Conservation (phyloP, 306 rosid genomes). For the Malus sieversii region DNA sequence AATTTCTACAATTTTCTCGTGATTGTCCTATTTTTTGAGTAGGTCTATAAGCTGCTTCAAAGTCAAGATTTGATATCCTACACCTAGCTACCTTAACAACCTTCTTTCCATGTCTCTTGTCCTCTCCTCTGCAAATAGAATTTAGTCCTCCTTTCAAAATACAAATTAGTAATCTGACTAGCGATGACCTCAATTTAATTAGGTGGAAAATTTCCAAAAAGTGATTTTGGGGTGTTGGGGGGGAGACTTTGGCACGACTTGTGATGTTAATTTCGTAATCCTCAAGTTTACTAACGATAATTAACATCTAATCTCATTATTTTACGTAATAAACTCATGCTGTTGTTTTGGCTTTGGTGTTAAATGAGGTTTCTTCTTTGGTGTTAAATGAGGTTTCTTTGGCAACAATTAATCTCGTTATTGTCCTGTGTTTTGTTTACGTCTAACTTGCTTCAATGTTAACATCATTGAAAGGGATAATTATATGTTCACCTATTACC, state of each 20-base stretch:
- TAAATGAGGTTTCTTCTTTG: not conserved
- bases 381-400: not conserved
- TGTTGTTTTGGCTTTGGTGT: not conserved
- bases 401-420: not conserved
- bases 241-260: not conserved
- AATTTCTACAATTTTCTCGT: no score
- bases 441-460: not conserved
- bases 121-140: no score
- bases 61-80: no score
- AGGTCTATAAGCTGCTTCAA: no score
- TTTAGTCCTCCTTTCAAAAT: no score
- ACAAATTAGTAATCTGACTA: no score
- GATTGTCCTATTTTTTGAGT: no score
- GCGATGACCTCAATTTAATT: no score
- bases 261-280: not conserved
- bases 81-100: no score
- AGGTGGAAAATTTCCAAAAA: not conserved
- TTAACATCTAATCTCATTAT: not conserved
- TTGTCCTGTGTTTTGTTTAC: not conserved
- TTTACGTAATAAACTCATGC: not conserved
- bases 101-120: no score
- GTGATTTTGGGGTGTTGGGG: not conserved
- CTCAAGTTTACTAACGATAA: not conserved
- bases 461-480: conserved; percentile 2
- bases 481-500: conserved; percentile 5